Evolutionary conservation across 2,329 filamentous ascomycete species (phyloP).

Genomic region (Botrytis elliptica): DNA sequence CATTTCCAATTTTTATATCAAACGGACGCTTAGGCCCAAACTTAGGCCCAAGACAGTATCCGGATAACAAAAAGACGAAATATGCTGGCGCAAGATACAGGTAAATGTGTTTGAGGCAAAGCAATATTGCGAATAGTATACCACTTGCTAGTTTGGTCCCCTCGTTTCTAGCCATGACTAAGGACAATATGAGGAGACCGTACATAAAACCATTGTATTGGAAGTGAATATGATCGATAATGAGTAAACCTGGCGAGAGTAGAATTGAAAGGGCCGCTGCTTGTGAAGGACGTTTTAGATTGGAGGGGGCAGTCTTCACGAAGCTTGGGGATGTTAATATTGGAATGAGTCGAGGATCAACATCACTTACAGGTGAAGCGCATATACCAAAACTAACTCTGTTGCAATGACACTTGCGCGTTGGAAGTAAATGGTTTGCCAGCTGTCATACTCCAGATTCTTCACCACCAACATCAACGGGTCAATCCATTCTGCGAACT

Average conservation of each 20-base stretch:
- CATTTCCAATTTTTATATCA: constrained; percentile 73
- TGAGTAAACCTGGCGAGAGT: constrained; percentile 86
- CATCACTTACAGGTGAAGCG: constrained; percentile 66
- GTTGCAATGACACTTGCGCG: constrained; percentile 81
- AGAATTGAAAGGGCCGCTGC: constrained; percentile 85
- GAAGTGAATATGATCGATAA: constrained; percentile 98
- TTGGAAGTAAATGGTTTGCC: constrained; percentile 94
- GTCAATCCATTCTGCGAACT: constrained; percentile 73
- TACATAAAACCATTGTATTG: constrained; percentile 99
- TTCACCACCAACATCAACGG: constrained; percentile 77
- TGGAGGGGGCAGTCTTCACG: constrained; percentile 65
- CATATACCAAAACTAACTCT: constrained; percentile 80
- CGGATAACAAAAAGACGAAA: constrained; percentile 87
- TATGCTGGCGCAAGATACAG: constrained; percentile 95
- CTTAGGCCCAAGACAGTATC: constrained; percentile 79
- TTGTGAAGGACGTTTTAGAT: constrained; percentile 73
- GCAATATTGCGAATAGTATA: constrained; percentile 75
- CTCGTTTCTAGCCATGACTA: constrained; percentile 75
- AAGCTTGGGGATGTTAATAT: constrained; percentile 53
- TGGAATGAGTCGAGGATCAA: neutral
- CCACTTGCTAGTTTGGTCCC: constrained; percentile 77
- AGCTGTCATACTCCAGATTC: constrained; percentile 83
- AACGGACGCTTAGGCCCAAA: constrained; percentile 67
- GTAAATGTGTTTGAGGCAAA: constrained; percentile 98
- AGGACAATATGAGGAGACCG: constrained; percentile 80